These are phyloP conservation scores for Ampelocalamus luodianensis DNA, from an alignment of 176 grass and related monocot species.

Conservation along the genomic window DNA sequence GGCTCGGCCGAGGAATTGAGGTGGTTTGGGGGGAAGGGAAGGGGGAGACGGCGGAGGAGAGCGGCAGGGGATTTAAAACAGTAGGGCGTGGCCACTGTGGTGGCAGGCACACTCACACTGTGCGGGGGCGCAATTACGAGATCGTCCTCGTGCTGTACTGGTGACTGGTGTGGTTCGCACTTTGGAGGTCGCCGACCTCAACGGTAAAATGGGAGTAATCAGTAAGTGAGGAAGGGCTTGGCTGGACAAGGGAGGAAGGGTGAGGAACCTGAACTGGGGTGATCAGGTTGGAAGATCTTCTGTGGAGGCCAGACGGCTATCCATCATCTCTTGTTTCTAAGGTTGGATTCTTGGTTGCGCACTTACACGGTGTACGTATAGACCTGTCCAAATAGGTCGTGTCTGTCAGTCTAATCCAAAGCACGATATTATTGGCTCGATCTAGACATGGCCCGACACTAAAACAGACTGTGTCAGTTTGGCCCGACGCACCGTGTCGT, in stretches of 20 bases:
- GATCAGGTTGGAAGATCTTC: conserved; percentile 42
- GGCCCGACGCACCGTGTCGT: too few species aligned
- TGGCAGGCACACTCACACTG: conserved; percentile 32
- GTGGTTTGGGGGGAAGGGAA: neutral
- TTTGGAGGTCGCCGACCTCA: conserved; percentile 37
- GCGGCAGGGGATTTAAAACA: conserved; percentile 85
- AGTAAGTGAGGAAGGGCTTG: neutral
- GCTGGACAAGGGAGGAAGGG: neutral
- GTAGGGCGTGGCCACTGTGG: conserved; percentile 50
- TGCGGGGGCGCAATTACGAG: neutral
- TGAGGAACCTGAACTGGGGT: neutral
- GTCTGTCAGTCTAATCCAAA: too few species aligned
- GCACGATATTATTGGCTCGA: too few species aligned
- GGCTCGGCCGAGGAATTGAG: conserved; percentile 22
- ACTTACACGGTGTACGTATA: too few species aligned
- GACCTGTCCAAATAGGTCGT: too few species aligned
- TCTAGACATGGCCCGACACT: too few species aligned
- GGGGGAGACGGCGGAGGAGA: conserved; percentile 42
- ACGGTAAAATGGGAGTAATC: conserved; percentile 66
- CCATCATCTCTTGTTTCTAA: neutral
- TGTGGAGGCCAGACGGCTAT: neutral
- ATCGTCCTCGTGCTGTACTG: conserved; percentile 16
- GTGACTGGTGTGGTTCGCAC: neutral
- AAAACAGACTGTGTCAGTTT: too few species aligned
- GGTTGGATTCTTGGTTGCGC: neutral